Conservation (phyloP, 257 asterid genomes). For the Nicotiana knightiana region DNA sequence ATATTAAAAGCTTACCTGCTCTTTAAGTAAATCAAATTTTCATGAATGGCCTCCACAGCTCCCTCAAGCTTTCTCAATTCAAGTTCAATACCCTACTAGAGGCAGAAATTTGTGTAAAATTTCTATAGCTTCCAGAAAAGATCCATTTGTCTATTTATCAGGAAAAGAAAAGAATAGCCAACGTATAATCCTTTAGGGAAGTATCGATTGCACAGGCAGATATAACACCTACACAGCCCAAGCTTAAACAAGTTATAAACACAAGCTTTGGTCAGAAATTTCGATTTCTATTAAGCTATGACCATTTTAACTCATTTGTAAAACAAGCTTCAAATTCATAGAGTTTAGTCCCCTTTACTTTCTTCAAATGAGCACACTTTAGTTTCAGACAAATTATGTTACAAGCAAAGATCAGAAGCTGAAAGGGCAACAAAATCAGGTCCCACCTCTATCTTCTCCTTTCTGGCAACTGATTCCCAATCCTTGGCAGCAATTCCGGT, state of each 20-base stretch:
- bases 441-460: slow-evolving; percentile 80
- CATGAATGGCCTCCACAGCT: slow-evolving; percentile 82
- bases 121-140: neutral
- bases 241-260: neutral
- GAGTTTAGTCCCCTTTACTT: neutral
- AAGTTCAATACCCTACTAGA: slow-evolving; percentile 77
- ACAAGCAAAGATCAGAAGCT: neutral
- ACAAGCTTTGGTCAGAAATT: neutral
- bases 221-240: neutral
- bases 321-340: neutral
- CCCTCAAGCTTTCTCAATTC: slow-evolving; percentile 91
- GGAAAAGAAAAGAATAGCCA: neutral
- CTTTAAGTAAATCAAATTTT: slow-evolving; percentile 66
- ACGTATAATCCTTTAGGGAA: neutral
- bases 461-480: slow-evolving; percentile 88
- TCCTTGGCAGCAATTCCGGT: slow-evolving; percentile 89
- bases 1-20: slow-evolving; percentile 36
- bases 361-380: neutral
- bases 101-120: slow-evolving; percentile 7
- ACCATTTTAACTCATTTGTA: neutral
- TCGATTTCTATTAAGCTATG: neutral
- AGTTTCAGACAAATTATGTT: neutral
- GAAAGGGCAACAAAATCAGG: slow-evolving; percentile 3
- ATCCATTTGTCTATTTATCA: neutral
- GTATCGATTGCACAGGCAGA: neutral